Evolutionary conservation across 2,329 filamentous ascomycete genomes (phyloP).

Genomic region (Scedosporium dehoogii): DNA sequence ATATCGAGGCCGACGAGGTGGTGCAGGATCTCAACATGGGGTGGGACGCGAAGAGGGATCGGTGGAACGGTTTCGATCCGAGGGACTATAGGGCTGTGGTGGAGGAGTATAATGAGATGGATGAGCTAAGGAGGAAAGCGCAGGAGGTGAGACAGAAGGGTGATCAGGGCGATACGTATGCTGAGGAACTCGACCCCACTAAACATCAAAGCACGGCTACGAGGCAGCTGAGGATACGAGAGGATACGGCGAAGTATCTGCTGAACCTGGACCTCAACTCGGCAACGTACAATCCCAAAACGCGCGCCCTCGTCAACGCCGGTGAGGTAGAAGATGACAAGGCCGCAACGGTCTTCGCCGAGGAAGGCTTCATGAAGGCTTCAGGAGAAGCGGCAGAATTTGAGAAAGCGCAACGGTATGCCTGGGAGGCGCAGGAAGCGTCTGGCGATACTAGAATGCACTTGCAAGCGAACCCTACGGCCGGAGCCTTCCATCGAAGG

Average conservation of each 20-base stretch:
- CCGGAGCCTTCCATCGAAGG: constrained; percentile 74
- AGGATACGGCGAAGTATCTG: constrained; percentile 95
- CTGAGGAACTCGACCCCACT: constrained; percentile 95
- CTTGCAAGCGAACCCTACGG: constrained; percentile 92
- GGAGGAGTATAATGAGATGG: constrained; percentile 79
- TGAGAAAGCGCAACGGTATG: constrained; percentile 77
- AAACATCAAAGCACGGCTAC: constrained; percentile 86
- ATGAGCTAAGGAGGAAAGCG: constrained; percentile 56
- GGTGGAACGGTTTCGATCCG: constrained; percentile 96
- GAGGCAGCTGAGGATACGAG: constrained; percentile 79
- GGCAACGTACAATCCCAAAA: constrained; percentile 96
- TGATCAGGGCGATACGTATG: constrained; percentile 57
- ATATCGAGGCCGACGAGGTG: constrained; percentile 88
- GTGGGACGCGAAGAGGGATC: constrained; percentile 95
- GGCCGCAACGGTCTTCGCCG: constrained; percentile 73
- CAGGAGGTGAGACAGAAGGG: constrained; percentile 37
- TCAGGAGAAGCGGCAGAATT: constrained; percentile 92
- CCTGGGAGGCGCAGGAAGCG: constrained; percentile 90
- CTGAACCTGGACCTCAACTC: constrained; percentile 92
- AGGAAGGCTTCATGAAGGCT: constrained; percentile 82
- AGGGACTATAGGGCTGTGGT: constrained; percentile 80
- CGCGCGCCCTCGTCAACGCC: constrained; percentile 77
- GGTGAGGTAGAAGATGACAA: constrained; percentile 73
- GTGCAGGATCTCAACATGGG: constrained; percentile 78
- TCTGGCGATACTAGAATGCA: constrained; percentile 72